phyloP scores from a whole-genome alignment of 345 rosid genomes.

The Passiflora organensis region DNA sequence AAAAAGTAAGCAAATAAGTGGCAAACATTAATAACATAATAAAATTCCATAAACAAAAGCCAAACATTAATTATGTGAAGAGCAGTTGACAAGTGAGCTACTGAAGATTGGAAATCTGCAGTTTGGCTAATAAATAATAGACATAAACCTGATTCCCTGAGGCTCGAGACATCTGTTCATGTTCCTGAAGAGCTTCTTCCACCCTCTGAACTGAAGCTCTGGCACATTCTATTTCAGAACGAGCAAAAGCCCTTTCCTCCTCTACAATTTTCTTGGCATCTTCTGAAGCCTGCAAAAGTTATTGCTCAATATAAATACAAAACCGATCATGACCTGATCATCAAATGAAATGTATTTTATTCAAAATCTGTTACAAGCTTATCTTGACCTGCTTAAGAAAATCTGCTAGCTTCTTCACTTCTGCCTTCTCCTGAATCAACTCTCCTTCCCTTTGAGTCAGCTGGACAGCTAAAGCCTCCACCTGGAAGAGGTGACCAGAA shows the following conservation, averaged over 20 bases:
- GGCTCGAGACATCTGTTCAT: conserved; percentile 68
- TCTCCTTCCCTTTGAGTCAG: conserved; percentile 97
- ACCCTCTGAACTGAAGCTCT: conserved; percentile 97
- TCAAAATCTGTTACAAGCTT: too few relatives aligned
- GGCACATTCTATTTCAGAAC: conserved; percentile 90
- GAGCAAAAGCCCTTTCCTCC: conserved; percentile 93
- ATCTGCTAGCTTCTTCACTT: conserved; percentile 89
- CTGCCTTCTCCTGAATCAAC: conserved; percentile 80
- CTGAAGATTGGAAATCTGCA: conserved; percentile 8
- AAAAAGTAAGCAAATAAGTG: too few relatives aligned
- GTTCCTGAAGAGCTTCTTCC: conserved; percentile 88
- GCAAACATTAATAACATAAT: too few relatives aligned
- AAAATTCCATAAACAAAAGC: too few relatives aligned
- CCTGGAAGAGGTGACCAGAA: conserved; percentile 47
- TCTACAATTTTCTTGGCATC: conserved; percentile 96
- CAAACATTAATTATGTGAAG: not conserved
- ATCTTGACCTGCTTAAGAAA: conserved; percentile 76
- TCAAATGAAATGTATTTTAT: too few relatives aligned
- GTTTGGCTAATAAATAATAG: too few relatives aligned
- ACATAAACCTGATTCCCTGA: conserved; percentile 64
- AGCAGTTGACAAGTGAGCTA: too few relatives aligned
- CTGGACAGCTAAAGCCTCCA: conserved; percentile 94
- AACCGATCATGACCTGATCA: not conserved
- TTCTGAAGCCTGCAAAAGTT: conserved; percentile 75
- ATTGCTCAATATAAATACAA: too few relatives aligned